Evolutionary conservation across 1,284 basidiomycete genomes (phyloP).

Genomic region (Irpex rosettiformis): DNA sequence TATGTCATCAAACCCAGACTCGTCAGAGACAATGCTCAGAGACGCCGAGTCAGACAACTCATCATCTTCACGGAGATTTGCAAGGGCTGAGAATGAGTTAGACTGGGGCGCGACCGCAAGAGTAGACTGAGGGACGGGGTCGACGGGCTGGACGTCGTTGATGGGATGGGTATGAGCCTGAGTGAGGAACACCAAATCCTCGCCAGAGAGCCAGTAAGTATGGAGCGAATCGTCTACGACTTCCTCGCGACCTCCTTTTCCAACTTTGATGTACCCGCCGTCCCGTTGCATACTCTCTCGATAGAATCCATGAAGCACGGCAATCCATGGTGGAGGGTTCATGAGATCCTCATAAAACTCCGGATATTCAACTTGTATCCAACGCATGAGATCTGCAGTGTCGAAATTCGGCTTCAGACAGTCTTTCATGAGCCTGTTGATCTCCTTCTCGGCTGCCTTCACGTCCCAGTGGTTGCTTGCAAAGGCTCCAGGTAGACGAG

Average conservation of each 20-base stretch:
- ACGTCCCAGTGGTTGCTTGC: constrained; percentile 35
- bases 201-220: constrained; percentile 18
- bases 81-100: not conserved
- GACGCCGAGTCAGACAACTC: not conserved
- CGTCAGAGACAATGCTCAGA: constrained; percentile 1
- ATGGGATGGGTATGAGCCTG: constrained; percentile 13
- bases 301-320: constrained; percentile 7
- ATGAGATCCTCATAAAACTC: constrained; percentile 28
- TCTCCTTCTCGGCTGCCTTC: constrained; percentile 41
- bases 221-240: constrained; percentile 13
- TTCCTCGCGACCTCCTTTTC: constrained; percentile 12
- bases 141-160: constrained; percentile 18
- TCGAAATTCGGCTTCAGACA: constrained; percentile 37
- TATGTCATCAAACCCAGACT: constrained; percentile 13
- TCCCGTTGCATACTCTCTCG: constrained; percentile 14
- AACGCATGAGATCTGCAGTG: constrained; percentile 35
- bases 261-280: constrained; percentile 22
- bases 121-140: not conserved
- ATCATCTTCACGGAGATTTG: not conserved
- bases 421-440: constrained; percentile 41
- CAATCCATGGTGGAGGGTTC: not conserved
- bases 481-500: constrained; percentile 36
- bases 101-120: not conserved
- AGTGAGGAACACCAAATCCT: constrained; percentile 19
- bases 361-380: constrained; percentile 39